A percentile compares a stretch with the other conserved stretches of the same genome.
These are phyloP conservation scores for Coelastrella sp. DNA, from an alignment of 139 green algal species.

Conservation along the genomic window DNA sequence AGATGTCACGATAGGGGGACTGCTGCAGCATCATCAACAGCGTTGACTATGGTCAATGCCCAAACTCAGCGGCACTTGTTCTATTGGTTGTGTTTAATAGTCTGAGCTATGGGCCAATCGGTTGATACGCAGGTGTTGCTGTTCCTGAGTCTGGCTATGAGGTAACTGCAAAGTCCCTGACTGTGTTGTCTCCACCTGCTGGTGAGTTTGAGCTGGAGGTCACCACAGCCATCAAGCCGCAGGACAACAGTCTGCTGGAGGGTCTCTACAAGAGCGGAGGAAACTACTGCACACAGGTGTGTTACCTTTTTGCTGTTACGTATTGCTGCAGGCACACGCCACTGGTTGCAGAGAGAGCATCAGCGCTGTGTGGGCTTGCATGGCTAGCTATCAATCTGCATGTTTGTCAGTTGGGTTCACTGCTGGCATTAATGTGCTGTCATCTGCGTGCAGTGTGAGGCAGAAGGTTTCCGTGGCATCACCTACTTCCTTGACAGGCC, in stretches of 20 bases:
- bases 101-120: no score
- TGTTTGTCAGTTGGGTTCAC: no score
- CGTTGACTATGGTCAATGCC: no score
- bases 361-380: no score
- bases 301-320: no score
- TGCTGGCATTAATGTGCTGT: background rate
- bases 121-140: background rate
- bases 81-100: no score
- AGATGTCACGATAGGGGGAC: slow-evolving; percentile 1
- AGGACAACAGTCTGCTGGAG: slow-evolving; percentile 96
- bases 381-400: no score
- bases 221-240: slow-evolving; percentile 82
- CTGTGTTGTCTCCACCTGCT: slow-evolving; percentile 52
- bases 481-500: slow-evolving; percentile 95
- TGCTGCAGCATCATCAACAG: background rate
- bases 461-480: slow-evolving; percentile 98
- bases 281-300: slow-evolving; percentile 96
- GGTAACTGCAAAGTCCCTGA: slow-evolving; percentile 63
- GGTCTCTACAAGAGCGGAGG: slow-evolving; percentile 95
- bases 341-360: no score
- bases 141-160: slow-evolving; percentile 48
- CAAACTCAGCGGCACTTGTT: no score
- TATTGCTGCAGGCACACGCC: background rate
- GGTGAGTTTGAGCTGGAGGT: slow-evolving; percentile 63
- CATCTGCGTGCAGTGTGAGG: slow-evolving; percentile 89